Evolutionary conservation across 306 rosid species (phyloP), one percentile per base, ranked within the genome.

Genomic region (Lathyrus sativus): DNA sequence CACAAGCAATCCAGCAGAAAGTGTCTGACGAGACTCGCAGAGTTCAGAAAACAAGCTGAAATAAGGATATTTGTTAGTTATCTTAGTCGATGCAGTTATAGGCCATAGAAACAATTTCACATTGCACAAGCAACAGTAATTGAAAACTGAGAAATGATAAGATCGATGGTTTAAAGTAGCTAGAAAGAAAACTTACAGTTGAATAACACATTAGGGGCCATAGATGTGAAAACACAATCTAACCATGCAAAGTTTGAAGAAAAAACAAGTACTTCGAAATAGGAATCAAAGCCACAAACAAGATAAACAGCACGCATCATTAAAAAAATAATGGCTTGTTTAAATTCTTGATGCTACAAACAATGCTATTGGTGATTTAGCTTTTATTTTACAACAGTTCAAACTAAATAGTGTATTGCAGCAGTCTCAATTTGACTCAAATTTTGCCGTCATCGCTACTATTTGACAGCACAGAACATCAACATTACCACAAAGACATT

Each of bases 41-140:
- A 87, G 78, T 76, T 83, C 88, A 4, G 82, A 75, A 63, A 83
- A 87, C 74, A 46, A 33, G 26, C 96, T 89, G 93, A 58, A 71
- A 68, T 17, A 22, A 68, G 26, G 41, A 75, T 48, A 51, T 4
- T 14, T 31, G 19, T 22, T 12, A 26, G 41, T 42, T 13, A 67
- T 60, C 48, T 46, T 51, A 55, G 19, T 33, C 37, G 44, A 41
- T 13, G 38, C 45, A 73, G 43, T 44, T 41, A 15, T 74, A 11
- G 7, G 48, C 1, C 28, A 18, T 9, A 38, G 12, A 28, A 45
- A 64, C 6, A 24, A 51, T 38, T 62, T 53, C 28, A 57, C 11
- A 61, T 45, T 29, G 48, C 14, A 28, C 13, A 6, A 50, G 46
- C 5, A 26, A 19, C 9, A 48, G 6, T 7, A 8, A 8, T 7